Evolutionary conservation across 192 early-diverging fungal genomes (phyloP).

Genomic region (Gaertneriomyces sp.): DNA sequence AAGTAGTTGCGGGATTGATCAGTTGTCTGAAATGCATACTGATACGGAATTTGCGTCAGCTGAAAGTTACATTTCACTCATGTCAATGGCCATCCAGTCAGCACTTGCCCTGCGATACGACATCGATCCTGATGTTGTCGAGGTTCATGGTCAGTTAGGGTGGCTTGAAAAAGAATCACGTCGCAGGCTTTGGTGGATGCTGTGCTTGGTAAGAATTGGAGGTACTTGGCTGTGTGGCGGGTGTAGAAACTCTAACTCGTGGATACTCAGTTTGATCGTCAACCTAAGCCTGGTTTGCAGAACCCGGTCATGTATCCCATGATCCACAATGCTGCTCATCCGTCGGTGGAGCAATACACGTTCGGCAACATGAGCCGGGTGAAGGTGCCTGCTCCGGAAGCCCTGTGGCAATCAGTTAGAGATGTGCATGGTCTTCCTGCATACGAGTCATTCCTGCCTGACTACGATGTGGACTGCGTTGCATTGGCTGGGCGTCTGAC

Average conservation of each 20-base stretch:
- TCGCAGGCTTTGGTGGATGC: slow-evolving; percentile 15
- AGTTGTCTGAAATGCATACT: too few species aligned
- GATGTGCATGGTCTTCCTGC: slow-evolving; percentile 5
- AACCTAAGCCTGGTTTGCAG: slow-evolving; percentile 17
- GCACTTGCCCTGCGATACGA: slow-evolving; percentile 7
- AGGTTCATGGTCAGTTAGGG: slow-evolving; percentile 11
- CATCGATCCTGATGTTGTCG: slow-evolving; percentile 10
- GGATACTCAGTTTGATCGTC: slow-evolving; percentile 11
- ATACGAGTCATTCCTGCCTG: not conserved
- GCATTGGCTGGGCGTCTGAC: slow-evolving; percentile 9
- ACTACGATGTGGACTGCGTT: slow-evolving; percentile 15
- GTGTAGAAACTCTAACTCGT: not conserved
- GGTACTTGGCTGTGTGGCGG: not conserved
- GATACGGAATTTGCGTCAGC: too few species aligned
- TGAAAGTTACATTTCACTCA: not conserved
- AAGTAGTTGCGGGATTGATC: not conserved
- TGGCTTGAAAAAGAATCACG: slow-evolving; percentile 18
- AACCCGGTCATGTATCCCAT: slow-evolving; percentile 3
- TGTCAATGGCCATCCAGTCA: slow-evolving; percentile 15
- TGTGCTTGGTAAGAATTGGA: slow-evolving; percentile 11
- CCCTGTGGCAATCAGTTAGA: slow-evolving; percentile 9
- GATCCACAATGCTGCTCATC: slow-evolving; percentile 3
- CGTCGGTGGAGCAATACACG: slow-evolving; percentile 16
- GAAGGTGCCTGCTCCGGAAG: slow-evolving; percentile 12
- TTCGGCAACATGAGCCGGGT: not conserved